These are phyloP conservation scores for Fragosphaeria purpurea DNA, from an alignment of 2,329 filamentous ascomycete genomes.

Conservation along the genomic window DNA sequence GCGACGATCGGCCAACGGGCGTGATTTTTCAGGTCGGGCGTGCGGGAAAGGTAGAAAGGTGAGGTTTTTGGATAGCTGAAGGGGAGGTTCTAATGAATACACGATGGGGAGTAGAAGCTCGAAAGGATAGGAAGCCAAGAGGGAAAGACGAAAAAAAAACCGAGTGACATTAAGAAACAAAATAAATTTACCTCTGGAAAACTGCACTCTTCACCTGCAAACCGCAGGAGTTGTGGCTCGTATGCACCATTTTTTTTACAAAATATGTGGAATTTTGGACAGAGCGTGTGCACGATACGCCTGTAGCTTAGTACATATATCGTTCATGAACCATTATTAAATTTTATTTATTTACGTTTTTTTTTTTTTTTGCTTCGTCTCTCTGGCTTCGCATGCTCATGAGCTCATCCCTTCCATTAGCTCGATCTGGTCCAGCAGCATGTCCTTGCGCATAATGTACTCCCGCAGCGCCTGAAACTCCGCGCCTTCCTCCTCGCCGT, in stretches of 20 bases:
- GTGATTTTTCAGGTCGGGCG: slow-evolving; percentile 86
- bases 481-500: slow-evolving; percentile 81
- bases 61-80: background rate
- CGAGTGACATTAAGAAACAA: background rate
- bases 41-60: slow-evolving; percentile 43
- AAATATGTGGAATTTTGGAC: no score
- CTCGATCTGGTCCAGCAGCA: slow-evolving; percentile 82
- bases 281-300: no score
- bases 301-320: no score
- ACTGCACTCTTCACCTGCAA: no score
- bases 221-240: no score
- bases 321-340: no score
- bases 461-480: slow-evolving; percentile 84
- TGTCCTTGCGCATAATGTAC: slow-evolving; percentile 71
- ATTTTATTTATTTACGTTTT: no score
- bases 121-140: background rate
- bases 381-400: slow-evolving; percentile 4
- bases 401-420: slow-evolving; percentile 81
- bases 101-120: background rate
- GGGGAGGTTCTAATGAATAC: no score
- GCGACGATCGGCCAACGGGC: slow-evolving; percentile 56
- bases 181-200: background rate
- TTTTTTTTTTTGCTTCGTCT: background rate
- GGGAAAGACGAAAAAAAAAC: background rate
- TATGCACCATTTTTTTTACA: no score